phyloP scores from a whole-genome alignment of 805 yeast species.

The Candida methanosorbosa region DNA sequence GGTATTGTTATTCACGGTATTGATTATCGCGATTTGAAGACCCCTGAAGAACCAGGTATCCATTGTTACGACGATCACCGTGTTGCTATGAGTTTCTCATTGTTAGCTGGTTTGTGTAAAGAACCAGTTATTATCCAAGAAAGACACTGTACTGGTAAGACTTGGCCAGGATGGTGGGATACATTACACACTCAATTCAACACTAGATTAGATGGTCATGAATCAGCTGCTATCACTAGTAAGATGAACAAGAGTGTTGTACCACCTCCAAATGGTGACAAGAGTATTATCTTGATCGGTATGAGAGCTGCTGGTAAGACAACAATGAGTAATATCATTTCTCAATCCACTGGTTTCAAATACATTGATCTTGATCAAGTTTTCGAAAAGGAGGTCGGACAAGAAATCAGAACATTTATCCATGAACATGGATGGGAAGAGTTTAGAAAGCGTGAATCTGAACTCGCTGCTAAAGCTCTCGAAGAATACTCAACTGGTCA shows the following conservation, averaged over 20 bases:
- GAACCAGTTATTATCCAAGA: slow-evolving; percentile 69
- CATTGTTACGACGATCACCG: slow-evolving; percentile 91
- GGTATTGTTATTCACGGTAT: slow-evolving; percentile 85
- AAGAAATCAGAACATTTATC: slow-evolving; percentile 52
- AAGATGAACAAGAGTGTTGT: slow-evolving; percentile 8
- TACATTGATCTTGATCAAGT: slow-evolving; percentile 70
- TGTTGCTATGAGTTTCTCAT: slow-evolving; percentile 94
- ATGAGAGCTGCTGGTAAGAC: slow-evolving; percentile 99
- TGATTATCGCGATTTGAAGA: slow-evolving; percentile 36
- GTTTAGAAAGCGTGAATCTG: slow-evolving; percentile 64
- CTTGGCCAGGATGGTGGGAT: slow-evolving; percentile 99
- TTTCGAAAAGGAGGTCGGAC: slow-evolving; percentile 46
- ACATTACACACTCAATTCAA: slow-evolving; percentile 62
- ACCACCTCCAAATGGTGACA: slow-evolving; percentile 30
- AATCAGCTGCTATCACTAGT: slow-evolving; percentile 20
- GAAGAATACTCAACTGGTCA: slow-evolving; percentile 34
- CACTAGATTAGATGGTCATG: slow-evolving; percentile 64
- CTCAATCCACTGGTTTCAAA: slow-evolving; percentile 56
- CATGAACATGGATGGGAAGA: slow-evolving; percentile 76
- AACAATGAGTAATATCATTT: slow-evolving; percentile 73
- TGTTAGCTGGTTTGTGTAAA: slow-evolving; percentile 62
- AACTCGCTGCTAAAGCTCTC: slow-evolving; percentile 43
- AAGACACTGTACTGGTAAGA: slow-evolving; percentile 89
- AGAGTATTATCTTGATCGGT: slow-evolving; percentile 76
- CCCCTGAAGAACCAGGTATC: slow-evolving; percentile 56